Base-by-base conservation (phyloP, 371 early-diverging fungal species). In the Ordospora colligata region DNA sequence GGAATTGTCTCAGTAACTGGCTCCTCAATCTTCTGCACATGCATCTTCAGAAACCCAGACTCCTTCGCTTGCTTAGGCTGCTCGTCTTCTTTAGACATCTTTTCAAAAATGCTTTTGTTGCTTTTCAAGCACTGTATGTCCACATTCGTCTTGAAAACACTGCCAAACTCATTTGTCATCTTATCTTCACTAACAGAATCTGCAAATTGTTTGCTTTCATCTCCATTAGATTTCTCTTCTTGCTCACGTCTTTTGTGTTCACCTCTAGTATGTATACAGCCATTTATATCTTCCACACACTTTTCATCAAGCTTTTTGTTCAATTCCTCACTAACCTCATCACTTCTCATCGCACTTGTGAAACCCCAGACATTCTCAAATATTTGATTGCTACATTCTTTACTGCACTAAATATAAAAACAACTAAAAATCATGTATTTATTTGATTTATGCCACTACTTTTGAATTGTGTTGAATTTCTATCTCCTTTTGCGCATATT, bases 61-160 rank as follows among this genome's bases (percentile, higher is more conserved):
- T 58, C 58, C 17, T n/a, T 58, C 19, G 58, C 5, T 17, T 58
- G 58, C 58, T 58, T 58, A 37, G 58, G 37, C 25, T 58, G 58
- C 58, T 58, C 40, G 7, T 58, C 40, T 17, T 58, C 58, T 37
- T 40, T 40, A 0, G 17, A n/a, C 12, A 58, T 27, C 17, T 58
- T 40, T 14, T 58, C 37, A 37, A 58, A 58, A 17, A 58, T 58
- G 37, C 37, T 58, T 58, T 17, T 58, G 1, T 58, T 37, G 37
- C 58, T 58, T 25, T 14, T 58, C 37, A 58, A 25, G 25, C 19
- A 27, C 8, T 37, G 14, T 25, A 58, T n/a, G 2, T 58, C 37
- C 37, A 32, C 32, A 32, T 32, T 32, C 11, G 58, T 27, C 37
- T 58, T 58, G 37, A 58, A 58, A 37, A 58, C 25, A 25, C 6